A percentile compares a stretch with the other conserved stretches of the same genome.
Evolutionary conservation across 2,329 filamentous ascomycete species (phyloP).

Genomic region (Xylaria sp.): DNA sequence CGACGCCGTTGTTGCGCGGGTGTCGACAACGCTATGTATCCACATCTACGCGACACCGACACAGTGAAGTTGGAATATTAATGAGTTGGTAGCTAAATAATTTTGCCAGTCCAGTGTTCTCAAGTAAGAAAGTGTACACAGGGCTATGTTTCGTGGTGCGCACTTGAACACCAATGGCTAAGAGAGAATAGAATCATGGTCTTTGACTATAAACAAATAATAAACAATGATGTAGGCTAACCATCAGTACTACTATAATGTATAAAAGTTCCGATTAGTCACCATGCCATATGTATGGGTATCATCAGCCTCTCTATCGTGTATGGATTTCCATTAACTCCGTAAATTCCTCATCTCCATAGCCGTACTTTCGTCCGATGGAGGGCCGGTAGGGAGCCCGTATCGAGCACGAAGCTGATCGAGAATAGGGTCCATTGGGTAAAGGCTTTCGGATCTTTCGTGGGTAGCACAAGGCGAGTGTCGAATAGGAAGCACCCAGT

Average conservation of each 20-base stretch:
- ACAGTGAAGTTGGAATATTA: no score
- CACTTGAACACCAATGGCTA: background rate
- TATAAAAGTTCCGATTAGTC: constrained; percentile 12
- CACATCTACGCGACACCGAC: background rate
- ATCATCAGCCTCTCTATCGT: constrained; percentile 39
- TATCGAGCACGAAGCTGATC: constrained; percentile 62
- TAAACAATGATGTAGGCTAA: background rate
- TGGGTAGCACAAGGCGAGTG: constrained; percentile 80
- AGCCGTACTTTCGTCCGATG: constrained; percentile 40
- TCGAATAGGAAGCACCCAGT: constrained; percentile 85
- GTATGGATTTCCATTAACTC: constrained; percentile 28
- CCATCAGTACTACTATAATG: constrained; percentile 15
- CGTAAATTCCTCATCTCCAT: constrained; percentile 50
- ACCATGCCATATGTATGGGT: constrained; percentile 42
- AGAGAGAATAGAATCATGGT: background rate
- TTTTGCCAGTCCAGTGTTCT: no score
- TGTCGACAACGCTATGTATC: background rate
- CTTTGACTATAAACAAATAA: background rate
- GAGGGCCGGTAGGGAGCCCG: constrained; percentile 45
- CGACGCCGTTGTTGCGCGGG: background rate
- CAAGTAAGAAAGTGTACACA: no score
- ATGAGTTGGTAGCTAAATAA: background rate
- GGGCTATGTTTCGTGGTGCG: no score
- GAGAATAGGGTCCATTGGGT: constrained; percentile 72
- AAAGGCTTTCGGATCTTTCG: constrained; percentile 73